phyloP scores from a whole-genome alignment of 2,329 filamentous ascomycete genomes.

The Fusarium transvaalense region DNA sequence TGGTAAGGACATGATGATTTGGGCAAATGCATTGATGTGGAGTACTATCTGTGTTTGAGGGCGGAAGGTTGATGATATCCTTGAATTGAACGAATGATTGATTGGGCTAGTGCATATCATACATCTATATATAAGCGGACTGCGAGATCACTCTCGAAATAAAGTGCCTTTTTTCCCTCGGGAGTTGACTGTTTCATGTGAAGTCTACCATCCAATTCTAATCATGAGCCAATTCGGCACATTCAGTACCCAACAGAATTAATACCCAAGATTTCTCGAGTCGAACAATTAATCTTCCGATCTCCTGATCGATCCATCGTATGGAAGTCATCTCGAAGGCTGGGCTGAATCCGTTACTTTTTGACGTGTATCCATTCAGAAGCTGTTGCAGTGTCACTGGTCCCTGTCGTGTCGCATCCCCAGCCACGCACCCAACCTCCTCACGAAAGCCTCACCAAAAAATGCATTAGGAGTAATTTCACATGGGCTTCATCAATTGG shows the following conservation, averaged over 20 bases:
- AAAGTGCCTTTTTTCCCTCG: slow-evolving; percentile 44
- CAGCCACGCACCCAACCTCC: slow-evolving; percentile 43
- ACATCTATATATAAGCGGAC: slow-evolving; percentile 37
- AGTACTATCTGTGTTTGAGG: slow-evolving; percentile 29
- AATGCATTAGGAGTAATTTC: slow-evolving; percentile 28
- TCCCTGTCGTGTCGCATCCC: slow-evolving; percentile 27
- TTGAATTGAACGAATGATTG: slow-evolving; percentile 47
- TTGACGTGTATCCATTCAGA: slow-evolving; percentile 41
- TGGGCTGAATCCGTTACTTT: slow-evolving; percentile 11
- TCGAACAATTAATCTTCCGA: background rate
- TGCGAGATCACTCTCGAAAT: slow-evolving; percentile 49
- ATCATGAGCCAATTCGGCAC: background rate
- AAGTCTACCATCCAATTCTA: background rate
- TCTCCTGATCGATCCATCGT: slow-evolving; percentile 16
- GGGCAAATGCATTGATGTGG: slow-evolving; percentile 27
- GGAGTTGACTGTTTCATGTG: background rate
- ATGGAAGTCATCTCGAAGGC: slow-evolving; percentile 22
- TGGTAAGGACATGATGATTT: slow-evolving; percentile 12
- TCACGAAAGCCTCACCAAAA: slow-evolving; percentile 29
- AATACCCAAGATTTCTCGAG: background rate
- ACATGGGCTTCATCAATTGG: slow-evolving; percentile 23
- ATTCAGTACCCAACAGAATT: background rate
- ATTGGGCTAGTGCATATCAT: slow-evolving; percentile 40
- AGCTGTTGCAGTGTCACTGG: slow-evolving; percentile 19
- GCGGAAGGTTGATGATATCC: slow-evolving; percentile 41